Evolutionary conservation across 1,284 basidiomycete genomes (phyloP), one percentile per base, ranked within the genome.

Genomic region (Sparassis latifolia): DNA sequence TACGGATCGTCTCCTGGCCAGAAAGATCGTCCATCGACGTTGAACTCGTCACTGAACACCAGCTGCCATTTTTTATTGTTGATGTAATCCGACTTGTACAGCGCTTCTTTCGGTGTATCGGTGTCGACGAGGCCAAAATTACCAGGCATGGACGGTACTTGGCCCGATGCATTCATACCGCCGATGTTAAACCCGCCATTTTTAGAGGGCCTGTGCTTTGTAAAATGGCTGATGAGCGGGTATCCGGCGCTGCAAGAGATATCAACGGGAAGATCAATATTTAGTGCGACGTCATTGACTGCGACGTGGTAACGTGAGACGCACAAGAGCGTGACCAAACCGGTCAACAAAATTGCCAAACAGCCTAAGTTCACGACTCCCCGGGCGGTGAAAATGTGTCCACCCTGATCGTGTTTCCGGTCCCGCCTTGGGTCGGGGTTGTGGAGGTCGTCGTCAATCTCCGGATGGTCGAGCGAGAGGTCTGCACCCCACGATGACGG

Each of bases 41-140:
- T 84, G 68, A 97, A 97, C 70, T 96, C 94, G 67, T 96, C 93
- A 45, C 87, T 91, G 64, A 89, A 95, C 2, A 93, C 82, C 5
- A 96, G 75, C 50, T 84, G 79, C 70, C 72, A 73, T 28, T 75
- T 66, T 9, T 71, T 62, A 3, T 71, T 66, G 4, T 82, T 77
- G 29, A 67, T 64, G 59, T 74, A 82, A 47, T 86, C 85, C 3
- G 66, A 62, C 48, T 82, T 84, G 0, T 79, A 82, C 59, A 80
- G 79, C 1, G 70, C 80, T 2, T 75, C 72, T 27, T 71, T 52
- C 2, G 90, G 90, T 0, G 92, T 95, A 51, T 89, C 82, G 4
- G 72, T 50, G 66, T 95, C 92, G 56, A 95, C 84, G 49, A 92
- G 70, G 3, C 80, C 82, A 60, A 80, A 84, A 60, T 80, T 80